Conservation (phyloP, 345 rosid species). For the Euclidium syriacum region DNA sequence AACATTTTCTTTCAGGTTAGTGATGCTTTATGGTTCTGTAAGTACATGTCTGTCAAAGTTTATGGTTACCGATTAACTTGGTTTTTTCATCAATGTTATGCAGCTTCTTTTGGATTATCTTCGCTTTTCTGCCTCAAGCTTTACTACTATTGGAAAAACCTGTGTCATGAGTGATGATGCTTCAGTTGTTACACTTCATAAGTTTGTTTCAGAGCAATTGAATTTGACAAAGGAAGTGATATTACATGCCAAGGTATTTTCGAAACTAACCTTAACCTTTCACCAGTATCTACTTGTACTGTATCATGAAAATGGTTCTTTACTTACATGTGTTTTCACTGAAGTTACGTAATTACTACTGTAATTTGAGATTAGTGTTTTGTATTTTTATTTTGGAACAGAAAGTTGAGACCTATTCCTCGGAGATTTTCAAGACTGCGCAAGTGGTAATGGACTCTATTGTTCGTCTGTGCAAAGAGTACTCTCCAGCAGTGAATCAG, state of each 20-base stretch:
- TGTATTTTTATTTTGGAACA: conserved; percentile 31
- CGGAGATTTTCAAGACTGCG: conserved; percentile 54
- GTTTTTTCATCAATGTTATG: conserved; percentile 20
- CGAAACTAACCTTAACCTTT: background rate
- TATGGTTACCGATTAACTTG: background rate
- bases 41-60: background rate
- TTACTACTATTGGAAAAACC: conserved; percentile 45
- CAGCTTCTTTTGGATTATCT: conserved; percentile 78
- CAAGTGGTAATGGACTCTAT: conserved; percentile 55
- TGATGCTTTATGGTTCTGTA: background rate
- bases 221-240: conserved; percentile 50
- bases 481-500: conserved; percentile 36
- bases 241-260: conserved; percentile 55
- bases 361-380: conserved; percentile 1
- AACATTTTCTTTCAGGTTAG: conserved; percentile 58
- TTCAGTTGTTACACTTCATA: conserved; percentile 41
- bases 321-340: background rate
- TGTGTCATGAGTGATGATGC: conserved; percentile 31
- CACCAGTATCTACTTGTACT: background rate
- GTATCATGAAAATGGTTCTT: background rate
- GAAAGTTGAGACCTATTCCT: conserved; percentile 52
- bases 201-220: conserved; percentile 54
- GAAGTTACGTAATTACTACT: background rate
- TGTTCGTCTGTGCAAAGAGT: conserved; percentile 57
- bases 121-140: conserved; percentile 50